These are phyloP conservation scores for Kandelia obovata DNA, from an alignment of 345 rosid genomes.

Conservation along the genomic window DNA sequence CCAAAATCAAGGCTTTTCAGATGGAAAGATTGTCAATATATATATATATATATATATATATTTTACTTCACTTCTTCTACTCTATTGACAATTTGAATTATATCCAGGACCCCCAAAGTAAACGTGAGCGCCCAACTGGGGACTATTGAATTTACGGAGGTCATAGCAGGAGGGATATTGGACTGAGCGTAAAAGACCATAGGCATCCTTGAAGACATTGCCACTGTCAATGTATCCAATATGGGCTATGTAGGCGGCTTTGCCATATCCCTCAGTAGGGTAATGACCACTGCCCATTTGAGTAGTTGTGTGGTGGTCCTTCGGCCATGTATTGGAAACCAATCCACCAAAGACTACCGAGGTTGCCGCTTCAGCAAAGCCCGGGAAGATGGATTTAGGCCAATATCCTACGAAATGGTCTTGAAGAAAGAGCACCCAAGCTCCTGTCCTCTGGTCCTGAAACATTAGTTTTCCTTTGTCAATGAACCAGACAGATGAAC, in stretches of 20 bases:
- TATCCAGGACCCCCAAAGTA: slow-evolving; percentile 18
- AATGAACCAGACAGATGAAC: not conserved
- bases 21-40: too few species aligned
- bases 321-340: not conserved
- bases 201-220: not conserved
- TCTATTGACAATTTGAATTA: not conserved
- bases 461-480: not conserved
- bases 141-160: not conserved
- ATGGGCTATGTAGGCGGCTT: not conserved
- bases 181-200: not conserved
- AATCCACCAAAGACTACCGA: slow-evolving; percentile 11
- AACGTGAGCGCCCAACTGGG: slow-evolving; percentile 1
- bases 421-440: slow-evolving; percentile 6
- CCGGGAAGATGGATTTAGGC: slow-evolving; percentile 7
- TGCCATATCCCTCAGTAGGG: slow-evolving; percentile 3
- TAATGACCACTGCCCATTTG: slow-evolving; percentile 23
- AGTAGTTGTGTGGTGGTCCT: slow-evolving; percentile 6
- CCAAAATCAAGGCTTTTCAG: too few species aligned
- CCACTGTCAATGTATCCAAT: not conserved
- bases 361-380: not conserved
- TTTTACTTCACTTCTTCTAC: too few species aligned
- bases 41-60: too few species aligned
- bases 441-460: slow-evolving; percentile 5
- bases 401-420: slow-evolving; percentile 11
- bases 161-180: slow-evolving; percentile 7